These are phyloP conservation scores for Aspergillus haitiensis DNA, from an alignment of 495 filamentous ascomycete species.

Conservation along the genomic window DNA sequence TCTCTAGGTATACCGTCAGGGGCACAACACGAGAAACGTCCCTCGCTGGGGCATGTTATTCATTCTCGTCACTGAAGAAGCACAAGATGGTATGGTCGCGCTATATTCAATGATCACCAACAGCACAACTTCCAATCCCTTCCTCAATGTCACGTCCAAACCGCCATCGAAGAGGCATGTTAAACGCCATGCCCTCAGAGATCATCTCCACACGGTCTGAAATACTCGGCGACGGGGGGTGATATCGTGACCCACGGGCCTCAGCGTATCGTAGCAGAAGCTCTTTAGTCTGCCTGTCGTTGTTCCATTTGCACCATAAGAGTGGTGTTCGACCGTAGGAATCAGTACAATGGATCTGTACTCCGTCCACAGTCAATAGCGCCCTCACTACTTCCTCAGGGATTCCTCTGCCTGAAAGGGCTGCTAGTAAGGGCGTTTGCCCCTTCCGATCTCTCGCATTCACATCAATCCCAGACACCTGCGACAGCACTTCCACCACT, in stretches of 20 bases:
- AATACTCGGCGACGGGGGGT: neutral
- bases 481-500: neutral
- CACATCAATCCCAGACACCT: neutral
- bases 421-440: neutral
- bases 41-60: too few relatives aligned
- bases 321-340: neutral
- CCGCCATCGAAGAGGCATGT: neutral
- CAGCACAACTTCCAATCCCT: too few relatives aligned
- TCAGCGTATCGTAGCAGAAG: neutral
- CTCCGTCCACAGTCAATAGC: neutral
- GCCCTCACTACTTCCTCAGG: neutral
- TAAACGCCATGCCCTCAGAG: neutral
- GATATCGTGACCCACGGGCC: neutral
- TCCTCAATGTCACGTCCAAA: neutral
- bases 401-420: neutral
- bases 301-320: neutral
- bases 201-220: neutral
- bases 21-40: too few relatives aligned
- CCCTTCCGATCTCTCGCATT: neutral
- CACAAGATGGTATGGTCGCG: too few relatives aligned
- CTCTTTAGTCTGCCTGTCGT: neutral
- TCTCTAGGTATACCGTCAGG: too few relatives aligned
- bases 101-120: too few relatives aligned
- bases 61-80: too few relatives aligned
- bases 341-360: neutral